Conservation (phyloP, 257 asterid genomes). For the Petunia axillaris region DNA sequence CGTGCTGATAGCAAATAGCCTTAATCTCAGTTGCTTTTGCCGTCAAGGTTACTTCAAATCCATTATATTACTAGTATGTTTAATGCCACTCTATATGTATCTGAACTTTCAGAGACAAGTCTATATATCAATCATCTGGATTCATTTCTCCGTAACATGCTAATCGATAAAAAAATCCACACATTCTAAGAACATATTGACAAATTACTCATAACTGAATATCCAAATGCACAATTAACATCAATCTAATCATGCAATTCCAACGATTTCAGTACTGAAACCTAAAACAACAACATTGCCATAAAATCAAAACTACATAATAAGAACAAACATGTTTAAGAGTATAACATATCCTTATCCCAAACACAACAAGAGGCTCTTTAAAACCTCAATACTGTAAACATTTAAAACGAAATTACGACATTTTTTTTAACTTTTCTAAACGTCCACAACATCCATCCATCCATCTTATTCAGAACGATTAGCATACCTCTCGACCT, state of each 20-base stretch:
- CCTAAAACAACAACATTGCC: conserved; percentile 11
- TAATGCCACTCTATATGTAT: background rate
- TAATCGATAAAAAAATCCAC: background rate
- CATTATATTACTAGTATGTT: background rate
- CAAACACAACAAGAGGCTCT: conserved; percentile 20
- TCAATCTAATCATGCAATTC: conserved; percentile 21
- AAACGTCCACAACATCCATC: background rate
- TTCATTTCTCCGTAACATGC: conserved; percentile 36
- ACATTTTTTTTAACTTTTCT: background rate
- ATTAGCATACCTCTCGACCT: conserved; percentile 86
- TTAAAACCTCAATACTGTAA: conserved; percentile 15
- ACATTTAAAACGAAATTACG: background rate
- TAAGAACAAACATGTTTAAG: background rate
- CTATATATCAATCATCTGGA: background rate
- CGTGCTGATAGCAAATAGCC: background rate
- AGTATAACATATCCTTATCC: conserved; percentile 1
- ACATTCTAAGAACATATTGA: background rate
- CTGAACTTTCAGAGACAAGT: background rate
- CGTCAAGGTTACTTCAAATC: background rate
- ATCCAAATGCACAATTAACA: conserved; percentile 19
- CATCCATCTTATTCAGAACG: conserved; percentile 58
- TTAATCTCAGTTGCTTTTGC: background rate
- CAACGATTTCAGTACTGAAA: conserved; percentile 18
- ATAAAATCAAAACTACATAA: conserved; percentile 4
- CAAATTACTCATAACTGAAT: background rate